Evolutionary conservation across 148 eudicot species (phyloP), one percentile per base, ranked within the genome.

Genomic region (Nepenthes mirabilis): DNA sequence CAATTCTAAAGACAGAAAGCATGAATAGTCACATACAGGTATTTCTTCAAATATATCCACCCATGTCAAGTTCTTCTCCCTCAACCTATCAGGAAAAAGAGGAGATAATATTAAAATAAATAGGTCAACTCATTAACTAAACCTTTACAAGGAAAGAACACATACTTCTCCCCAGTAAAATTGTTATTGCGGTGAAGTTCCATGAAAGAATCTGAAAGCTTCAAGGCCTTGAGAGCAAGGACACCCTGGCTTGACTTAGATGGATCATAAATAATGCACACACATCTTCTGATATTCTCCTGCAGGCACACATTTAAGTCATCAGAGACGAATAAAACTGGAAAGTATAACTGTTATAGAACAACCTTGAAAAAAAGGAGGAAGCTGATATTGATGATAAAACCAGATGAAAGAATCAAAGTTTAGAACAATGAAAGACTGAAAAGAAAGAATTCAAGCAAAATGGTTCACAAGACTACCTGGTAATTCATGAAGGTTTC

Each of bases 401-500:
- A 40, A 40, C 6, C 45, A 40, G 45, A 8, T 40, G 8, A 23
- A 23, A 23, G 23, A 23, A 23, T 23, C 23, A 23, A 23, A 23
- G 23, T 23, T 23, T 23, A 49, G 14, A 11, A 49, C n/a, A 49
- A 49, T 10, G 52, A 11, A 49, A 49, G 52, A 49, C 13, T 10
- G 6, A 11, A 11, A 49, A n/a, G 52, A 11, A 49, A 49, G 11
- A 12, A 49, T 49, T 11, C 52, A 45, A 49, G 52, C 12, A 49
- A n/a, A 49, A 49, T 11, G 13, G 11, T 49, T 49, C 52, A n/a
- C 10, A 10, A 49, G 3, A 10, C 43, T 77, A 84, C 98, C 91
- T 93, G 96, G 70, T 88, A 93, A 68, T 88, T 93, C 98, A 93
- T 93, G 76, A 93, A 93, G 52, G 98, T 93, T 79, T 84, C 96